Base-by-base conservation (phyloP, 306 rosid genomes). In the Lablab purpureus region DNA sequence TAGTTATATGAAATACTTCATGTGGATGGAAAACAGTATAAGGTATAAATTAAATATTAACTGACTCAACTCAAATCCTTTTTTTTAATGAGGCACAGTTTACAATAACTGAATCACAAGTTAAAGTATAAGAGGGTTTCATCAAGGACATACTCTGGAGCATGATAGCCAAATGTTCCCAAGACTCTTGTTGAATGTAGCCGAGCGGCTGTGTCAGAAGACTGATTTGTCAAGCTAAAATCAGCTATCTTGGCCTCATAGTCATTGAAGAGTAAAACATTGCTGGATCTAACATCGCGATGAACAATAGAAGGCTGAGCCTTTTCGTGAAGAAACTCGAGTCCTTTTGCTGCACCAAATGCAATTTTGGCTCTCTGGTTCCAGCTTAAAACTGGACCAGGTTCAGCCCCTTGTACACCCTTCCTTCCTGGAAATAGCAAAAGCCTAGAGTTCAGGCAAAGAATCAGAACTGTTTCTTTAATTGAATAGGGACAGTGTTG, bases 111-210 rank as follows among this genome's bases (percentile, higher is more conserved):
- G 45, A 36, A 78, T 73, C 52, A 73, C 4, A 5, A 56, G 3
- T 17, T 22, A 66, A 75, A 32, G 23, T 30, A 65, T 15, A 11
- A 62, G 71, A 74, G 76, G 58, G 72, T 23, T 69, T 66, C 68
- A 12, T 62, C 10, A 32, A 65, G 46, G 74, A 67, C 90, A 82
- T 92, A 95, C 99, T 95, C 99, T 51, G 99, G 99, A 79, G 99
- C 98, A 79, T 95, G 99, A 84, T 95, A 95, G 34, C 98, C 99
- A 64, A 95, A 95, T 27, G 99, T 95, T 85, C 99, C 99, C 85
- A 95, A 89, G 77, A 92, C 99, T 82, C 99, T 91, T 58, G 99
- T 94, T 27, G 99, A 94, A 83, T 94, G 99, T 17, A 94, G 88
- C 28, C 97, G 81, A 22, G 97, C 97, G 0, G 99, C 97, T 0